phyloP scores from a whole-genome alignment of 176 grass and related monocot genomes.

The Pontederia crassipes region DNA sequence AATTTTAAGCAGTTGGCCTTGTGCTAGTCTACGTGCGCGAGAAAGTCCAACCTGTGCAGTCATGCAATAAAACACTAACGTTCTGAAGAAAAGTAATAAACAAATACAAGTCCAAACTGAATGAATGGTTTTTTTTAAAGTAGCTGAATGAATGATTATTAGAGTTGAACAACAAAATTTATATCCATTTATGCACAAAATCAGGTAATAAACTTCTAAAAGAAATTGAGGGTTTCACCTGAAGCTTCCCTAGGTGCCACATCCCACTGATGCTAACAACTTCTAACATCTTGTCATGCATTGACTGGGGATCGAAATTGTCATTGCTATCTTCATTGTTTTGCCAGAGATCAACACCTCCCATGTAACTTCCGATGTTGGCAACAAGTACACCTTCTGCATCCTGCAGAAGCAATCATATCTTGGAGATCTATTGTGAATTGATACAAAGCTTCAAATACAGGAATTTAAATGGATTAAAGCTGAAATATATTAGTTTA shows the following conservation, averaged over 20 bases:
- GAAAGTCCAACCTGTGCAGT: conserved; percentile 63
- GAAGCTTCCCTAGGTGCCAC: conserved; percentile 68
- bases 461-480: too few species aligned
- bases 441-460: too few species aligned
- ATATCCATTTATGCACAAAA: too few species aligned
- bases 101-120: not conserved
- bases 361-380: conserved; percentile 91
- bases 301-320: conserved; percentile 48
- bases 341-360: conserved; percentile 93
- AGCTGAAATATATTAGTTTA: too few species aligned
- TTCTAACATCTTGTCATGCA: conserved; percentile 90
- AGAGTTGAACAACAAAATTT: not conserved
- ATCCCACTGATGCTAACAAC: conserved; percentile 85
- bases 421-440: too few species aligned
- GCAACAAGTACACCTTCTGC: conserved; percentile 75
- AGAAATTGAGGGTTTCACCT: conserved; percentile 25
- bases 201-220: not conserved
- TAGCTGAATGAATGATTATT: not conserved
- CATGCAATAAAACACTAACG: conserved; percentile 9
- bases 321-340: conserved; percentile 55
- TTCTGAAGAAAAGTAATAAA: conserved; percentile 1
- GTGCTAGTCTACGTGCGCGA: conserved; percentile 56
- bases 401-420: conserved; percentile 27
- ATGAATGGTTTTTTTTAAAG: too few species aligned
- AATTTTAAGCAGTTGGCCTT: conserved; percentile 65